Percentiles rank a stretch among this genome's conserved stretches.
phyloP scores from a whole-genome alignment of 345 rosid species.

The Psidium friedrichsthalianum region DNA sequence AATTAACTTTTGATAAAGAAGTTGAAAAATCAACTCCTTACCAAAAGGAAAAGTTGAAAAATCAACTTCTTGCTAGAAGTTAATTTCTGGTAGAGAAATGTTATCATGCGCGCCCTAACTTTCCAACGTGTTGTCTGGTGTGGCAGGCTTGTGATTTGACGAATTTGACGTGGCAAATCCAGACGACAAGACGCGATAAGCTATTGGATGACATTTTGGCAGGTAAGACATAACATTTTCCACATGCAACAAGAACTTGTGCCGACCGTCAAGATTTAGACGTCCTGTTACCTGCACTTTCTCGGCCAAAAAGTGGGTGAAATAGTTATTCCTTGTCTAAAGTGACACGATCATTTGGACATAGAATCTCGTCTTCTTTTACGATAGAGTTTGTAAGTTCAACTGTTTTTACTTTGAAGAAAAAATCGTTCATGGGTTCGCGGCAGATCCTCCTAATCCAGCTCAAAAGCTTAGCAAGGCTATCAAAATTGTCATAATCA shows the following conservation, averaged over 20 bases:
- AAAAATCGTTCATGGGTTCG: background rate
- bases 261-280: background rate
- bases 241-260: background rate
- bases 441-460: background rate
- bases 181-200: background rate
- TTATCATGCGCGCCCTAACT: background rate
- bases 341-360: background rate
- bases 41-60: too few relatives aligned
- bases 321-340: background rate
- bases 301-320: background rate
- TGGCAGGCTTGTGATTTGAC: background rate
- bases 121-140: background rate
- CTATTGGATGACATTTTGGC: background rate
- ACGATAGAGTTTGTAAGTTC: background rate
- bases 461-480: background rate
- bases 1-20: too few relatives aligned
- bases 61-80: too few relatives aligned
- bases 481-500: background rate
- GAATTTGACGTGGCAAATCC: background rate
- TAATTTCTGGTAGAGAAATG: too few relatives aligned
- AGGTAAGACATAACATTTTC: background rate
- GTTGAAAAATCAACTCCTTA: too few relatives aligned
- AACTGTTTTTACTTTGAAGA: background rate
- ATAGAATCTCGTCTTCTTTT: background rate
- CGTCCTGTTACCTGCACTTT: background rate